These are phyloP conservation scores for Geosmithia morbida DNA, from an alignment of 2,329 filamentous ascomycete species.

Conservation along the genomic window DNA sequence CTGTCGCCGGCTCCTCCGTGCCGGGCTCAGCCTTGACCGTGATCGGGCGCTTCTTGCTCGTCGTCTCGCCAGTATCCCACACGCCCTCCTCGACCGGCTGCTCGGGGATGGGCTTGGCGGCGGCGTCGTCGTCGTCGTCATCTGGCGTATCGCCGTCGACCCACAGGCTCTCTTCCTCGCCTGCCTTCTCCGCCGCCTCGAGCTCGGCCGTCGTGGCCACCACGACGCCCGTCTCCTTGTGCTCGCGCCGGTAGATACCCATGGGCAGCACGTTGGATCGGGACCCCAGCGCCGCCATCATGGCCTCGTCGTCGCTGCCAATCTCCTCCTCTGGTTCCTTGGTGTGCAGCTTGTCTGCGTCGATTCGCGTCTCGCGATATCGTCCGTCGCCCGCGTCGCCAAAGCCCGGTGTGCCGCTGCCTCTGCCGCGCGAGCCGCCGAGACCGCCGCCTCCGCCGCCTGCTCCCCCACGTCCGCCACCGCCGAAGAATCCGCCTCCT, in stretches of 20 bases:
- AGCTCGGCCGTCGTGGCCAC: constrained; percentile 43
- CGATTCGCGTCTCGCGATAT: constrained; percentile 32
- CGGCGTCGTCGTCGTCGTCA: background rate
- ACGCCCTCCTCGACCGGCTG: constrained; percentile 22
- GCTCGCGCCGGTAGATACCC: constrained; percentile 39
- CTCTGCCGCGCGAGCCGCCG: constrained; percentile 12
- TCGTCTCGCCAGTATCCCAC: constrained; percentile 22
- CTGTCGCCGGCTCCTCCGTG: constrained; percentile 3
- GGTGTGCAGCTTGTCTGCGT: constrained; percentile 38
- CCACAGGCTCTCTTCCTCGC: constrained; percentile 24
- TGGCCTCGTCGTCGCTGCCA: constrained; percentile 27
- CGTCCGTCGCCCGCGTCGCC: constrained; percentile 13
- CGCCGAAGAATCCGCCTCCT: constrained; percentile 3
- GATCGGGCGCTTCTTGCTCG: constrained; percentile 4
- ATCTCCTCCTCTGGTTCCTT: constrained; percentile 28
- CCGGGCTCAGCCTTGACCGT: constrained; percentile 9
- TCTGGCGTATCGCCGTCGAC: constrained; percentile 14
- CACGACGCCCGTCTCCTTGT: constrained; percentile 36
- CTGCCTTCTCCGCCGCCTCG: constrained; percentile 34
- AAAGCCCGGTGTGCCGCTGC: constrained; percentile 20
- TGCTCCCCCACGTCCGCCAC: constrained; percentile 9
- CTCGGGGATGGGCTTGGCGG: constrained; percentile 9
- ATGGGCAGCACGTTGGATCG: constrained; percentile 29
- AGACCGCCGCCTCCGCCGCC: constrained; percentile 10
- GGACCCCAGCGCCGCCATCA: constrained; percentile 17